phyloP scores from a whole-genome alignment of 139 green algal genomes.

The Nannochloris sp. region DNA sequence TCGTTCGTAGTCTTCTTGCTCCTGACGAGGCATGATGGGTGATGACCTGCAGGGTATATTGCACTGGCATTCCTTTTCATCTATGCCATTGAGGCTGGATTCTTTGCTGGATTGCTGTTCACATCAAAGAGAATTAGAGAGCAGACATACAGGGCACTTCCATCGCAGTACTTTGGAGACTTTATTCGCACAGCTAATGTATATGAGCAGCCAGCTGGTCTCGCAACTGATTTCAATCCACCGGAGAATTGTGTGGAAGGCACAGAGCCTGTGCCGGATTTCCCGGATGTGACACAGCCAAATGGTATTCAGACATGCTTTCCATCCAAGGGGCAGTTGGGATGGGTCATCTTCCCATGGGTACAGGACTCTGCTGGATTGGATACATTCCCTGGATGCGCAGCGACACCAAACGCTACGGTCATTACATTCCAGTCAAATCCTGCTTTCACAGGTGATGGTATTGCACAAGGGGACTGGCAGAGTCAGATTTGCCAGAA shows the following conservation, averaged over 20 bases:
- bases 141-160: slow-evolving; percentile 12
- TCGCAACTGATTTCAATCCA: slow-evolving; percentile 11
- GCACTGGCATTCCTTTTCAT: slow-evolving; percentile 12
- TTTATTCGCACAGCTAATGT: slow-evolving; percentile 8
- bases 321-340: background rate
- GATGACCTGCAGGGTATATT: slow-evolving; percentile 16
- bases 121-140: slow-evolving; percentile 16
- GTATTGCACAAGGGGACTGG: background rate
- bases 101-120: slow-evolving; percentile 23
- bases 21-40: background rate
- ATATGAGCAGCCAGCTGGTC: background rate
- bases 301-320: slow-evolving; percentile 5
- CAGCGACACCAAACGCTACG: background rate
- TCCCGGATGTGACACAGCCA: background rate
- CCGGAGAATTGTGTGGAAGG: slow-evolving; percentile 16
- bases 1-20: background rate
- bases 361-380: slow-evolving; percentile 7
- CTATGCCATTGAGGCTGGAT: slow-evolving; percentile 13
- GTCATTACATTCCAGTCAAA: background rate
- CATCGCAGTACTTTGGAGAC: slow-evolving; percentile 15
- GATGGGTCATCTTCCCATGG: slow-evolving; percentile 25
- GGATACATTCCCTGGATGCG: slow-evolving; percentile 7
- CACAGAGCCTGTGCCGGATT: background rate
- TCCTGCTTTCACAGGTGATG: background rate
- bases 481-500: slow-evolving; percentile 4